Base-by-base conservation (phyloP, 208 protist genomes). In the Acanthamoeba healyi region DNA sequence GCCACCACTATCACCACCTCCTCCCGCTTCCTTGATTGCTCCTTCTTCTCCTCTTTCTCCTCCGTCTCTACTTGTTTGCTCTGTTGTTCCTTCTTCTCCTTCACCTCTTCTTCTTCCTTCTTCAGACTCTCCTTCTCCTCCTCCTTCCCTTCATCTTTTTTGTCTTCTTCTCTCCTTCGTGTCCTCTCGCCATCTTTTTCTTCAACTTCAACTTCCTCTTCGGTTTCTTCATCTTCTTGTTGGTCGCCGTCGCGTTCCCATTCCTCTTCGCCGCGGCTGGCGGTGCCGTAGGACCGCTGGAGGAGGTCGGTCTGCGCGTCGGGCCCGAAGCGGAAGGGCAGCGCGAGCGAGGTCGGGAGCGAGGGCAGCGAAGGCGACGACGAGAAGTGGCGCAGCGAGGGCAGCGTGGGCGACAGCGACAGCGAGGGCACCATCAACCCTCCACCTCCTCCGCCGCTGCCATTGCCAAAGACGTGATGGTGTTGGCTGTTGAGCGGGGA, bases 281-380 rank as follows among this genome's bases (percentile, higher is more conserved):
- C n/a, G n/a, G n/a, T n/a, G n/a, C n/a, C n/a, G n/a, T n/a, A n/a
- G n/a, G 5, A 40, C 70, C 36, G 40, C 2, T 7, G 6, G 34
- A 79, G 36, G 36, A 74, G 65, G 36, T 74, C 32, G 5, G 12
- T 15, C n/a, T 74, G 65, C 15, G 65, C n/a, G 40, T 79, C 70
- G 40, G 38, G 34, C 17, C 70, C 70, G 70, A 79, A 79, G 70
- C 70, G 70, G 36, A 79, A 79, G 12, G 70, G 70, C 36, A 79
- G 70, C 34, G 29, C 32, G 19, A 79, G 70, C 4, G 26, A 70
- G 14, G n/a, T n/a, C n/a, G 70, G 12, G 38, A 79, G 4, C 15
- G 70, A 32, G 15, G 70, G 70, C 70, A 79, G 70, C 22, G 70
- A 79, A 6, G 70, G 70, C 36, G 70, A 46, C 5, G 70, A 79